Percentiles rank a stretch among this genome's conserved stretches.
Conservation (phyloP, 352 stramenopile species). For the Elongisporangium prolatum region DNA sequence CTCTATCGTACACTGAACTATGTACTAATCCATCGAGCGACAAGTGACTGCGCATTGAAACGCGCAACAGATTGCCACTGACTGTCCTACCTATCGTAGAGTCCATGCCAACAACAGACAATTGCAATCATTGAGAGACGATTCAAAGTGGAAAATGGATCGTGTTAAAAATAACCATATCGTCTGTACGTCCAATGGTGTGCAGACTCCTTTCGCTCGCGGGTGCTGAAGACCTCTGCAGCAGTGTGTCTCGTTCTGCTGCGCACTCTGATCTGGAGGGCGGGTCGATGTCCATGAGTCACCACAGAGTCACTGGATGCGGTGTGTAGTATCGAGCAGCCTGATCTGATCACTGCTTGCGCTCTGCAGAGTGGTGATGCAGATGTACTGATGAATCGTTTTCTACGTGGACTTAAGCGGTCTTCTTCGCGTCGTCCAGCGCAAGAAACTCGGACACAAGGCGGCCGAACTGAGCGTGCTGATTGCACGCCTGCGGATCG, state of each 20-base stretch:
- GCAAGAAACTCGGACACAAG: constrained; percentile 24
- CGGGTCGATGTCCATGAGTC: background rate
- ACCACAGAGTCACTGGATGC: background rate
- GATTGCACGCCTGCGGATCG: constrained; percentile 6
- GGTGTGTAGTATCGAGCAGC: background rate
- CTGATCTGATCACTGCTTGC: background rate
- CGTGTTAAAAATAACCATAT: too few relatives aligned
- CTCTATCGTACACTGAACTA: background rate
- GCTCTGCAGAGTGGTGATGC: background rate
- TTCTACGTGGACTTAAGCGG: background rate
- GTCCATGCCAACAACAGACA: too few relatives aligned
- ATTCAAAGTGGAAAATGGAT: background rate
- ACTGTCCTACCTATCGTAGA: too few relatives aligned
- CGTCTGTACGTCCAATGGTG: background rate
- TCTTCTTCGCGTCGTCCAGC: constrained; percentile 1
- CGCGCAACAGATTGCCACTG: too few relatives aligned
- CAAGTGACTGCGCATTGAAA: too few relatives aligned
- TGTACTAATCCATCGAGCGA: background rate
- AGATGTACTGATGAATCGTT: background rate
- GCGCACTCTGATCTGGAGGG: background rate
- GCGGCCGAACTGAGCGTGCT: constrained; percentile 20
- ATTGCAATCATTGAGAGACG: background rate
- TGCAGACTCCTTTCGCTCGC: background rate
- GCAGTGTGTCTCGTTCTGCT: background rate
- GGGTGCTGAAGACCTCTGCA: background rate